Evolutionary conservation across 306 rosid genomes (phyloP), one percentile per base, ranked within the genome.

Genomic region (Nissolia schottii): DNA sequence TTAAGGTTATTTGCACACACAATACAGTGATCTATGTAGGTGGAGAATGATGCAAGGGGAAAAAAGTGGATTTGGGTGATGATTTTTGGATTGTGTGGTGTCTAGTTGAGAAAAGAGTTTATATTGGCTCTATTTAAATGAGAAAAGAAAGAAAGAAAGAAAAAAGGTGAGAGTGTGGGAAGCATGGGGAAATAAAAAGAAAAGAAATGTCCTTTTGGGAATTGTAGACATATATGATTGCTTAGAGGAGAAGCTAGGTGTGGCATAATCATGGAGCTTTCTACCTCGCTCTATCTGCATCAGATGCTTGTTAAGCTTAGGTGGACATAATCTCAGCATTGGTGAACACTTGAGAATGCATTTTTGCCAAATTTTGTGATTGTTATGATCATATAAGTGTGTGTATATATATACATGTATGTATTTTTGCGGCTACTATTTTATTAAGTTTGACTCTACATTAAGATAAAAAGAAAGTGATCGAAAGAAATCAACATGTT

Each of bases 141-240:
- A 1, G 12, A 20, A 38, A 1, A 0, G 12, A 20, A 38, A 5
- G 14, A 72, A 27, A 37, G 59, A 40, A 13, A 24, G 23, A n/a
- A n/a, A n/a, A n/a, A n/a, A n/a, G n/a, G n/a, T n/a, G n/a, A n/a
- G n/a, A n/a, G n/a, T n/a, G n/a, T 40, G 41, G 7, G 25, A 8
- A 27, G 9, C 24, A 34, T 46, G 60, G 16, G 58, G 7, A 61
- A n/a, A n/a, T n/a, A n/a, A n/a, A n/a, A n/a, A 38, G 58, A 43
- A 71, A 59, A 27, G 69, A 22, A 54, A 7, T 53, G 49, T 22
- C 28, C 19, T 45, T 45, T 14, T 6, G 49, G 18, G 29, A 48
- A n/a, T n/a, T 60, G 14, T 13, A n/a, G 53, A 59, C 16, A 72
- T 41, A 19, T 41, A 19, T 40, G 70, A 28, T 77, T 77, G 77